These are phyloP conservation scores for Umbelopsis isabellina DNA, from an alignment of 192 early-diverging fungal species.

Conservation along the genomic window DNA sequence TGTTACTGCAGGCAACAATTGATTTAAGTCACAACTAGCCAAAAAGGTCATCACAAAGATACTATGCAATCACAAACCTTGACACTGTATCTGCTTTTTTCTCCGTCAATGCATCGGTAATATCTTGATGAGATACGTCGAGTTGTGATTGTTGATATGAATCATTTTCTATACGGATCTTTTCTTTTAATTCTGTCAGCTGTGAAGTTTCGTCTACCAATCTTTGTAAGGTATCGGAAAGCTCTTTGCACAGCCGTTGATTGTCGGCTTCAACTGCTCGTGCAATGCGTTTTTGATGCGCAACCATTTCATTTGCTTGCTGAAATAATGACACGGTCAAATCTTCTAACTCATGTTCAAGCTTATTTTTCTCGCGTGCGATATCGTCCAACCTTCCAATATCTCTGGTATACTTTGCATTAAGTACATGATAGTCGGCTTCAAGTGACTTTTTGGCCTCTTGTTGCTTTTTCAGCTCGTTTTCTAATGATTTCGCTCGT, in stretches of 20 bases:
- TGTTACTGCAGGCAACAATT: too few relatives aligned
- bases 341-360: conserved; percentile 95
- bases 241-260: conserved; percentile 58
- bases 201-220: conserved; percentile 78
- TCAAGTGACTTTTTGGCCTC: conserved; percentile 66
- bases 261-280: conserved; percentile 56
- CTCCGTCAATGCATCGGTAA: conserved; percentile 42
- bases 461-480: conserved; percentile 61
- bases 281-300: conserved; percentile 61
- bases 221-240: conserved; percentile 61
- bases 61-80: conserved; percentile 59
- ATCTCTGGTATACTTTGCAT: conserved; percentile 76
- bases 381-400: conserved; percentile 84
- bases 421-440: conserved; percentile 63
- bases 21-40: too few relatives aligned
- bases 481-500: conserved; percentile 45
- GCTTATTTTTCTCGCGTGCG: conserved; percentile 82
- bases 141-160: conserved; percentile 47
- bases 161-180: conserved; percentile 25
- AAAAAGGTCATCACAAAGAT: too few relatives aligned
- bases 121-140: conserved; percentile 30
- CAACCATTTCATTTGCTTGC: conserved; percentile 92
- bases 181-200: conserved; percentile 78
- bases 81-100: too few relatives aligned
- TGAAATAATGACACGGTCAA: conserved; percentile 86